A percentile compares a stretch with the other conserved stretches of the same genome.
Conservation (phyloP, 345 rosid species). For the Kandelia obovata region DNA sequence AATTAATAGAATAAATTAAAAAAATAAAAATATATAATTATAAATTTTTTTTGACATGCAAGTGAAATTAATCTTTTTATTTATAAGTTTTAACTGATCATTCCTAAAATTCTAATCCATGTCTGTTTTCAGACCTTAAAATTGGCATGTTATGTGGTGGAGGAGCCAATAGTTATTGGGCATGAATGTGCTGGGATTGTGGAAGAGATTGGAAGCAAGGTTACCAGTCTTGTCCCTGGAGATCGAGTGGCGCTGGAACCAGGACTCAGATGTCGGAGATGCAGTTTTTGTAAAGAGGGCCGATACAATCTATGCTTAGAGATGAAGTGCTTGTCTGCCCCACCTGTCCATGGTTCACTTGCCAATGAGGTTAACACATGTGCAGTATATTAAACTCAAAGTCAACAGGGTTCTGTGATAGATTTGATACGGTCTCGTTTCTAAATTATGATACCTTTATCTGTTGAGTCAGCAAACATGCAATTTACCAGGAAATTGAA, state of each 20-base stretch:
- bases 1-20: no score
- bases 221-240: slow-evolving; percentile 57
- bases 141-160: slow-evolving; percentile 67
- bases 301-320: slow-evolving; percentile 85
- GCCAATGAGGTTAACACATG: slow-evolving; percentile 60
- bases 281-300: slow-evolving; percentile 70
- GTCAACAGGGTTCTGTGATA: no score
- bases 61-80: no score
- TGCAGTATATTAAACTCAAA: no score
- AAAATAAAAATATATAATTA: no score
- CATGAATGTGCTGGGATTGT: slow-evolving; percentile 95
- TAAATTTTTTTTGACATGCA: no score
- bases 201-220: slow-evolving; percentile 76
- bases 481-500: neutral
- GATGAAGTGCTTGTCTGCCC: slow-evolving; percentile 92
- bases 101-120: neutral
- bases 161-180: slow-evolving; percentile 97
- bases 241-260: slow-evolving; percentile 92
- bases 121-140: slow-evolving; percentile 48
- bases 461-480: no score
- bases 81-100: neutral
- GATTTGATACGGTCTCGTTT: no score
- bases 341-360: slow-evolving; percentile 87
- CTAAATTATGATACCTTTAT: no score
- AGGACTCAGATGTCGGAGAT: slow-evolving; percentile 79